These are phyloP conservation scores for Dinochytrium kinnereticum DNA, from an alignment of 371 early-diverging fungal genomes.

Conservation along the genomic window DNA sequence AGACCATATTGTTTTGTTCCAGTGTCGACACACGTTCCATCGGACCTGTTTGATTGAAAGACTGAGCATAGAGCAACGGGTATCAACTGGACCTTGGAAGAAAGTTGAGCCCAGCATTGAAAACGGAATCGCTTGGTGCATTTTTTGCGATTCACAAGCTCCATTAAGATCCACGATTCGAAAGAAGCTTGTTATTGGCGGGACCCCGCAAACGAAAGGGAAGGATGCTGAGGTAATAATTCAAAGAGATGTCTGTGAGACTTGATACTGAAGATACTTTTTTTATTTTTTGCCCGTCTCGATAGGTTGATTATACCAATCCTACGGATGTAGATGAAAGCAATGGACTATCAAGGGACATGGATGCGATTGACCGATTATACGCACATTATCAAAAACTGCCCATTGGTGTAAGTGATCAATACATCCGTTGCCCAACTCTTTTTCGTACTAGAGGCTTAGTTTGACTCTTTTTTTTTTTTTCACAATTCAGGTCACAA, in stretches of 20 bases:
- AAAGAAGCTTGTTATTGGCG: too few relatives aligned
- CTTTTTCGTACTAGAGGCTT: too few relatives aligned
- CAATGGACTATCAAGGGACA: neutral
- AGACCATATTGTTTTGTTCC: constrained; percentile 34
- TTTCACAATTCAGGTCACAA: neutral
- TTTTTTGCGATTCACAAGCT: constrained; percentile 23
- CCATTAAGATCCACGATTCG: too few relatives aligned
- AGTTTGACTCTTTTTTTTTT: neutral
- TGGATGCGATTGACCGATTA: neutral
- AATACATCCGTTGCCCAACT: too few relatives aligned
- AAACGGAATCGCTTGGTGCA: constrained; percentile 24
- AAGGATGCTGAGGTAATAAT: too few relatives aligned
- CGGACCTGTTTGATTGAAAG: constrained; percentile 30
- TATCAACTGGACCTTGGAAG: neutral
- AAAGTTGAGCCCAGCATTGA: constrained; percentile 19
- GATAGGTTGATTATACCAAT: too few relatives aligned
- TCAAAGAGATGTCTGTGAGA: too few relatives aligned
- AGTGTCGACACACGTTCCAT: constrained; percentile 46
- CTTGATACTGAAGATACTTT: too few relatives aligned
- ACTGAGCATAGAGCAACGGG: neutral
- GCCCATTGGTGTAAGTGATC: neutral
- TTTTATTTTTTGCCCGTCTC: too few relatives aligned
- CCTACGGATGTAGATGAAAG: neutral
- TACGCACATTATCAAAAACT: neutral
- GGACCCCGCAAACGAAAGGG: too few relatives aligned